Evolutionary conservation across 768 basidiomycete genomes (phyloP).

Genomic region (Boletus vermiculosoides): DNA sequence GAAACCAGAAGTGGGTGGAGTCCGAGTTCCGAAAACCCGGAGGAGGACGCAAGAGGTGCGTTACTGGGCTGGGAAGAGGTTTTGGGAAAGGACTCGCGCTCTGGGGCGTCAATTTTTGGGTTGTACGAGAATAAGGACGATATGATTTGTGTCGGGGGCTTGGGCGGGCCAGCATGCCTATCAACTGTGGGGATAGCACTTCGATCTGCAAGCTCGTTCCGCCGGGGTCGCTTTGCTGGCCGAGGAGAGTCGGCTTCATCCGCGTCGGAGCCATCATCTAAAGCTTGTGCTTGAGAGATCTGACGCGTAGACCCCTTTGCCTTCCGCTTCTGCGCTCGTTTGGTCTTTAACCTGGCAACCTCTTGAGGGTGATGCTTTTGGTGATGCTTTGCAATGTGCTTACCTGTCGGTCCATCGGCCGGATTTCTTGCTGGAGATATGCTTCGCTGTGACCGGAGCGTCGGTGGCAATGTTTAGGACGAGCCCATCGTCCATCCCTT

Average conservation of each 20-base stretch:
- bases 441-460: constrained; percentile 28
- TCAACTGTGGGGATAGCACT: constrained; percentile 14
- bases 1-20: constrained; percentile 76
- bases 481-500: constrained; percentile 66
- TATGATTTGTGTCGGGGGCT: constrained; percentile 59
- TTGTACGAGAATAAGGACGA: constrained; percentile 90
- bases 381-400: constrained; percentile 17
- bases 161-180: constrained; percentile 23
- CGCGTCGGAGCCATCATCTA: constrained; percentile 19
- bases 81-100: constrained; percentile 24
- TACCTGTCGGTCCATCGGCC: constrained; percentile 81
- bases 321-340: constrained; percentile 66
- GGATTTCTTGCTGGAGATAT: constrained; percentile 45
- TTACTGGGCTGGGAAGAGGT: constrained; percentile 62
- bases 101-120: constrained; percentile 57
- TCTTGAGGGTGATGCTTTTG: constrained; percentile 1
- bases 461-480: constrained; percentile 67
- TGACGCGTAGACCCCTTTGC: constrained; percentile 32
- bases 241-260: constrained; percentile 29
- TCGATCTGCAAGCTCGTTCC: constrained; percentile 21
- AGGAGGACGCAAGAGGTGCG: constrained; percentile 73
- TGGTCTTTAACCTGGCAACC: constrained; percentile 63
- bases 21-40: constrained; percentile 79
- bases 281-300: constrained; percentile 5
- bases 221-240: constrained; percentile 50